phyloP scores from a whole-genome alignment of 306 rosid species.

The Cicer arietinum region DNA sequence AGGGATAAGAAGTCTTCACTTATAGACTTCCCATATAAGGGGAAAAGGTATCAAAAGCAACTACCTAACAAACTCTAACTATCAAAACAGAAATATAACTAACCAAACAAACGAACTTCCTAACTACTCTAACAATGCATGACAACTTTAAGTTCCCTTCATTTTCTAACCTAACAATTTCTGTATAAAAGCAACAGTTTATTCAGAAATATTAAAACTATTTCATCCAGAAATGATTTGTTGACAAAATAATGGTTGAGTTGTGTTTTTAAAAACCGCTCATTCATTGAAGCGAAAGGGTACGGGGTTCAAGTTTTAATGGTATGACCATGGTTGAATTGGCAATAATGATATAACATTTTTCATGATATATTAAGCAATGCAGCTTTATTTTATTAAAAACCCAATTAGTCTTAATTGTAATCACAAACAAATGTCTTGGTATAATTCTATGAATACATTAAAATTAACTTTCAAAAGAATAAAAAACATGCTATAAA shows the following conservation, averaged over 20 bases:
- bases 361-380: neutral
- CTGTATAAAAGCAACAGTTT: slow-evolving; percentile 22
- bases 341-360: neutral
- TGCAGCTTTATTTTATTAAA: neutral
- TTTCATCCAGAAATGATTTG: slow-evolving; percentile 12
- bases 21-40: no score
- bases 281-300: neutral
- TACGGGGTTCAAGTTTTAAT: neutral
- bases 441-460: neutral
- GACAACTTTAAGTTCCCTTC: no score
- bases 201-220: slow-evolving; percentile 25
- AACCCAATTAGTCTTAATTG: neutral
- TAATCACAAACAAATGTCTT: neutral
- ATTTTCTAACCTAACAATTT: neutral
- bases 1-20: no score
- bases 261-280: neutral
- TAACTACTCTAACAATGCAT: no score
- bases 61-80: no score
- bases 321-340: neutral
- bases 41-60: no score
- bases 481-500: neutral
- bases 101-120: no score
- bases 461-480: neutral
- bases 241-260: slow-evolving; percentile 5
- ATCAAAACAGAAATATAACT: no score